Evolutionary conservation across 2,329 filamentous ascomycete genomes (phyloP).

Genomic region (Penicillium verrucosum): DNA sequence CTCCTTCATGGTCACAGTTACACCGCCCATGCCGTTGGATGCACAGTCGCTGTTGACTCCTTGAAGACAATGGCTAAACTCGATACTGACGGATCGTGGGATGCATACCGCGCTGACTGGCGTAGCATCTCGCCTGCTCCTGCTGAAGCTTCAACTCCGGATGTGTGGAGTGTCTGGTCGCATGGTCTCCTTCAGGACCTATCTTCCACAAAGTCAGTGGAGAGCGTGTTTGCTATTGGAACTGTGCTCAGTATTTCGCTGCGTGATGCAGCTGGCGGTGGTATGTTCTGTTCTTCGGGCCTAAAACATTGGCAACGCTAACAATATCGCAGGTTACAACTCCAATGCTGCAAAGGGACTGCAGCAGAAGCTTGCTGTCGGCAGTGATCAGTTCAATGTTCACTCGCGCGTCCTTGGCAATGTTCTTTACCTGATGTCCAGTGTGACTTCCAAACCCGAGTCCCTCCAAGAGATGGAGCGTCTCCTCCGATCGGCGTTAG

Average conservation of each 20-base stretch:
- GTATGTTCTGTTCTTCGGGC: slow-evolving; percentile 25
- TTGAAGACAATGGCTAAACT: slow-evolving; percentile 59
- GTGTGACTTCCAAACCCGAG: slow-evolving; percentile 48
- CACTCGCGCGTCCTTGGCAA: slow-evolving; percentile 61
- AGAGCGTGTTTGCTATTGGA: slow-evolving; percentile 69
- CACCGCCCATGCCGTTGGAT: slow-evolving; percentile 78
- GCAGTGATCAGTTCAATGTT: slow-evolving; percentile 44
- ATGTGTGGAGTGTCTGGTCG: slow-evolving; percentile 70
- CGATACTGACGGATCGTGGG: slow-evolving; percentile 57
- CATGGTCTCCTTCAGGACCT: slow-evolving; percentile 56
- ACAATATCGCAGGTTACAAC: slow-evolving; percentile 49
- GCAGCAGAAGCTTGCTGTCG: slow-evolving; percentile 49
- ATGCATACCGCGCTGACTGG: slow-evolving; percentile 54
- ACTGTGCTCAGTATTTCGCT: slow-evolving; percentile 68
- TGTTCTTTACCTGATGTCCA: slow-evolving; percentile 61
- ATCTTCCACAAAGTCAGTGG: slow-evolving; percentile 56
- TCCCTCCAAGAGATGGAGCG: slow-evolving; percentile 43
- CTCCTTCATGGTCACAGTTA: slow-evolving; percentile 83
- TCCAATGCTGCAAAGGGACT: slow-evolving; percentile 54
- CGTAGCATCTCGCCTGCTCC: not conserved
- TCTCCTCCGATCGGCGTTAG: slow-evolving; percentile 37
- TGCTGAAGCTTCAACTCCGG: slow-evolving; percentile 3
- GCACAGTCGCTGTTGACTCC: slow-evolving; percentile 69
- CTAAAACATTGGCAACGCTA: not conserved
- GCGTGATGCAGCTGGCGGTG: slow-evolving; percentile 47